Conservation (phyloP, 768 basidiomycete species). For the Nidula microcarpa region DNA sequence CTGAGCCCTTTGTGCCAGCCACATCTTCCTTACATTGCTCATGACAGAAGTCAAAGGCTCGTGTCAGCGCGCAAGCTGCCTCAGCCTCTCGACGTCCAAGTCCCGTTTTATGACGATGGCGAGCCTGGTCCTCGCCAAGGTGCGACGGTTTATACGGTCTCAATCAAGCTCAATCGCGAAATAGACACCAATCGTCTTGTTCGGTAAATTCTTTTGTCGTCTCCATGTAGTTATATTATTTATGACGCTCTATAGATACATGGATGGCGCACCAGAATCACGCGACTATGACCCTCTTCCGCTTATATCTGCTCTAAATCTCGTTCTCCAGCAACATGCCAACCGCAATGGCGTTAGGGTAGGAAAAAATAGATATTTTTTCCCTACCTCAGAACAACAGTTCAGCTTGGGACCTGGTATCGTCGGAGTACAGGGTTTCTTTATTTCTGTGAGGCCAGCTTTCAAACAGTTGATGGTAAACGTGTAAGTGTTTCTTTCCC, state of each 20-base stretch:
- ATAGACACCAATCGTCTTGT: constrained; percentile 14
- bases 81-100: constrained; percentile 35
- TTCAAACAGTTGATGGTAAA: constrained; percentile 52
- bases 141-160: constrained; percentile 38
- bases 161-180: constrained; percentile 31
- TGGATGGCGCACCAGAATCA: constrained; percentile 41
- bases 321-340: constrained; percentile 50
- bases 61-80: constrained; percentile 43
- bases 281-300: constrained; percentile 46
- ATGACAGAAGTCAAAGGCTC: constrained; percentile 44
- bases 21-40: constrained; percentile 43
- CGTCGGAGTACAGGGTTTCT: constrained; percentile 43
- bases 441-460: constrained; percentile 44
- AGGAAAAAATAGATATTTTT: constrained; percentile 57
- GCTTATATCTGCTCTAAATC: constrained; percentile 54
- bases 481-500: constrained; percentile 27
- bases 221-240: background rate
- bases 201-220: constrained; percentile 20
- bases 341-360: constrained; percentile 44
- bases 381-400: constrained; percentile 26
- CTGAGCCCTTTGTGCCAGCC: constrained; percentile 26
- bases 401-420: constrained; percentile 27
- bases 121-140: constrained; percentile 27
- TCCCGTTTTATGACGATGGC: constrained; percentile 41
- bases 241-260: constrained; percentile 35